phyloP scores from a whole-genome alignment of 805 yeast genomes.

The Citeromyces nyonsensis region DNA sequence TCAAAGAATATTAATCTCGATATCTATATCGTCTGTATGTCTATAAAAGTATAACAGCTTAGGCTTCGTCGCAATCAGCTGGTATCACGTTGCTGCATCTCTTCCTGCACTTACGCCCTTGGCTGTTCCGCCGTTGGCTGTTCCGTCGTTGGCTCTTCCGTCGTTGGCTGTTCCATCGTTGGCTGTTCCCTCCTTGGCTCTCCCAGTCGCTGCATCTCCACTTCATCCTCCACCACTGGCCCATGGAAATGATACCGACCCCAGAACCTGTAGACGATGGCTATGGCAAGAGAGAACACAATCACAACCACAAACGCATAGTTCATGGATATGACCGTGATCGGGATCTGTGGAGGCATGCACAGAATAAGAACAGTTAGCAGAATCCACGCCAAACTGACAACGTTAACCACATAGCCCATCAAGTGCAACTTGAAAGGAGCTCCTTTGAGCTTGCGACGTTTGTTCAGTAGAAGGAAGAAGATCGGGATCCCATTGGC shows the following conservation, averaged over 20 bases:
- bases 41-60: too few species aligned
- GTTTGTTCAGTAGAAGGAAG: conserved; percentile 39
- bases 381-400: conserved; percentile 45
- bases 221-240: conserved; percentile 28
- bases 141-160: too few species aligned
- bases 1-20: too few species aligned
- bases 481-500: conserved; percentile 69
- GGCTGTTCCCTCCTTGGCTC: too few species aligned
- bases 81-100: too few species aligned
- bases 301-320: conserved; percentile 52
- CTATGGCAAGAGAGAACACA: conserved; percentile 27
- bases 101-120: too few species aligned
- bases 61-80: too few species aligned
- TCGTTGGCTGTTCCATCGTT: too few species aligned
- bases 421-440: conserved; percentile 45
- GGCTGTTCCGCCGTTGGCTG: too few species aligned
- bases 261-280: conserved; percentile 39
- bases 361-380: conserved; percentile 49
- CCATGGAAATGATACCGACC: conserved; percentile 50
- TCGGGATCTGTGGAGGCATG: conserved; percentile 51
- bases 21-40: too few species aligned
- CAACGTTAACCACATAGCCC: conserved; percentile 48
- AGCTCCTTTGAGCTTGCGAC: conserved; percentile 51
- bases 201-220: too few species aligned
- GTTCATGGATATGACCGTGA: conserved; percentile 33